Evolutionary conservation across 108 stramenopile species (phyloP), one percentile per base, ranked within the genome.

Genomic region (Nitzschia sp.): DNA sequence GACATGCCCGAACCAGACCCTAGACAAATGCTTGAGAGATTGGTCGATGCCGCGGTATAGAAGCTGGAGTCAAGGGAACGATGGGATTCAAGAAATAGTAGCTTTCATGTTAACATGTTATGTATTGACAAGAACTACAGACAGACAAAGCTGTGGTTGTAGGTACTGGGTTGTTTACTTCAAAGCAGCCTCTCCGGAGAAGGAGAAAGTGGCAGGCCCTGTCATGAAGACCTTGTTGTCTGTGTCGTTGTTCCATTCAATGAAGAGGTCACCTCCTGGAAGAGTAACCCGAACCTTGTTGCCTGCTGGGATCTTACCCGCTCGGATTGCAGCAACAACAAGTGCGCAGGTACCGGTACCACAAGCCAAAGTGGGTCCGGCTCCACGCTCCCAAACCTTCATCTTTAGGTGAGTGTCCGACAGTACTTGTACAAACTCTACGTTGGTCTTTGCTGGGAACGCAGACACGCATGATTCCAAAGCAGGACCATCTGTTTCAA

Each of bases 381-480:
- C 95, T 41, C 98, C 98, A 26, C 98, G 86, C 69, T 98, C 98
- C 95, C 96, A 98, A 3, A 95, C 94, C 79, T 94, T 93, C 97
- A 97, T 97, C 55, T 88, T 90, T 51, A 97, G 71, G 81, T 96
- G 97, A 12, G 65, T 80, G 14, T 81, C 79, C 53, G 69, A 65
- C 65, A 91, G 46, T 15, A 98, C 96, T 77, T 95, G 94, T 8
- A 97, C 97, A 77, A 98, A 98, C 71, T 98, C 98, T 8, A 96
- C 95, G 79, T 98, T 98, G 63, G 91, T 92, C 66, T 86, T 88
- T 39, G 94, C 92, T 7, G 98, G 98, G 72, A 98, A 97, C 11
- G 80, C 83, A 8, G 58, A 64, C 6, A 78, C 63, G 68, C 96
- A 86, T 8, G 78, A 60, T 74, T 98, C 98, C 66, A 97, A 80